These are phyloP conservation scores for Ophiorrhiza pumila DNA, from an alignment of 257 asterid genomes.

Conservation along the genomic window DNA sequence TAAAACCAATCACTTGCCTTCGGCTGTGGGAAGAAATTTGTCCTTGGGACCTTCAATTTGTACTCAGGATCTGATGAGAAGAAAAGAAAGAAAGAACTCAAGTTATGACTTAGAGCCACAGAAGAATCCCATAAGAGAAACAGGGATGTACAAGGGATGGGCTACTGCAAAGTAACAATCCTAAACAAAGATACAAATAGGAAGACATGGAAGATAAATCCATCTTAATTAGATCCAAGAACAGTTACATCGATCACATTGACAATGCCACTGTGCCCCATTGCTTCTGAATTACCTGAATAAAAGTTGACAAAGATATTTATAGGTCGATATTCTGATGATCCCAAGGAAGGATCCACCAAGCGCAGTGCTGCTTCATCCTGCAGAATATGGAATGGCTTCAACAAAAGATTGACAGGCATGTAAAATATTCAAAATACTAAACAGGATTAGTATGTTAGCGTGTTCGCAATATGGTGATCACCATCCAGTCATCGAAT, in stretches of 20 bases:
- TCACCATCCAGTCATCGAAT: no score
- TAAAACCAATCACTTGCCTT: slow-evolving; percentile 43
- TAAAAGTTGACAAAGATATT: slow-evolving; percentile 82
- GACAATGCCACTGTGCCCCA: background rate
- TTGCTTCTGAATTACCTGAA: slow-evolving; percentile 46
- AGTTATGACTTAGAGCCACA: background rate
- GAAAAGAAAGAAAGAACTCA: slow-evolving; percentile 8
- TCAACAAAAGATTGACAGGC: background rate
- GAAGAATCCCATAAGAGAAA: background rate
- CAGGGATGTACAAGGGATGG: background rate
- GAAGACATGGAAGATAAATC: background rate
- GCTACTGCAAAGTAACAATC: background rate
- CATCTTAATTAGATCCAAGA: no score
- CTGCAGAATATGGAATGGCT: slow-evolving; percentile 33
- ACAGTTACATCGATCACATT: background rate
- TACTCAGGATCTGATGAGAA: slow-evolving; percentile 69
- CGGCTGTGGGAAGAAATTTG: slow-evolving; percentile 90
- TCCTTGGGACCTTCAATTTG: slow-evolving; percentile 70
- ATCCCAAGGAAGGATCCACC: slow-evolving; percentile 59
- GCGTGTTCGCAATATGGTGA: background rate
- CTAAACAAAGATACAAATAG: background rate
- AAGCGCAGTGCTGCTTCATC: slow-evolving; percentile 92
- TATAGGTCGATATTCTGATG: slow-evolving; percentile 83
- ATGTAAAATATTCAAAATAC: background rate
- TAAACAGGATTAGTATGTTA: background rate